Conservation (phyloP, 75 land plant genomes). For the Picea sitchensis region DNA sequence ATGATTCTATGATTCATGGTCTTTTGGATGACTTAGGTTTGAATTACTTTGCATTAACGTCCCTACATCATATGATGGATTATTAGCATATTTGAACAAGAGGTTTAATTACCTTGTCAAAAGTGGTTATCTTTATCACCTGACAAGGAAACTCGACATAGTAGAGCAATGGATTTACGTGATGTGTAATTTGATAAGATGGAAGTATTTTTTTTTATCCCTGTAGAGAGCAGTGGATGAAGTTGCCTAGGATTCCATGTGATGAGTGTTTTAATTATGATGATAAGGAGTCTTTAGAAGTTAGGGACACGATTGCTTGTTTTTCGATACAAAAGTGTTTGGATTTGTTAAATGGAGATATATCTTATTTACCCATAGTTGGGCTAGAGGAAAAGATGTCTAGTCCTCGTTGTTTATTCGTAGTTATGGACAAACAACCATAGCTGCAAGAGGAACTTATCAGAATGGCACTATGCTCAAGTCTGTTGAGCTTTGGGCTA, state of each 20-base stretch:
- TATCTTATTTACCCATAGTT: constrained; percentile 22
- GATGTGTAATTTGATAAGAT: constrained; percentile 25
- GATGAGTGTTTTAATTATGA: constrained; percentile 45
- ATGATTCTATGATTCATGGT: constrained; percentile 21
- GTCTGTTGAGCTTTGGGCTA: constrained; percentile 40
- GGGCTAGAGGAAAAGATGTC: constrained; percentile 46
- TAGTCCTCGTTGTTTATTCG: constrained; percentile 52
- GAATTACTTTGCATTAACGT: constrained; percentile 29
- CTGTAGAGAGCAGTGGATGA: constrained; percentile 39
- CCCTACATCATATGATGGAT: constrained; percentile 35
- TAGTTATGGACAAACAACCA: constrained; percentile 40
- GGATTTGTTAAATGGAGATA: constrained; percentile 54
- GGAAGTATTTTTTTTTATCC: constrained; percentile 55
- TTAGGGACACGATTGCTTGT: constrained; percentile 52
- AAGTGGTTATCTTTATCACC: constrained; percentile 38
- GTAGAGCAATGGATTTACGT: constrained; percentile 63
- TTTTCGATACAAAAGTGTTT: constrained; percentile 33
- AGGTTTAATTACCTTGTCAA: constrained; percentile 26
- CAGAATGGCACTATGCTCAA: constrained; percentile 27
- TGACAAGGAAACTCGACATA: constrained; percentile 31
- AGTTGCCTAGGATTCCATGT: constrained; percentile 44
- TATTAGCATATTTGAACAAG: constrained; percentile 26
- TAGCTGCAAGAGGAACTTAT: constrained; percentile 55
- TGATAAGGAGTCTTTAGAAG: constrained; percentile 66
- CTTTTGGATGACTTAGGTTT: constrained; percentile 48